Base-by-base conservation (phyloP, 2,329 filamentous ascomycete species). In the Pestalotiopsis sp. region DNA sequence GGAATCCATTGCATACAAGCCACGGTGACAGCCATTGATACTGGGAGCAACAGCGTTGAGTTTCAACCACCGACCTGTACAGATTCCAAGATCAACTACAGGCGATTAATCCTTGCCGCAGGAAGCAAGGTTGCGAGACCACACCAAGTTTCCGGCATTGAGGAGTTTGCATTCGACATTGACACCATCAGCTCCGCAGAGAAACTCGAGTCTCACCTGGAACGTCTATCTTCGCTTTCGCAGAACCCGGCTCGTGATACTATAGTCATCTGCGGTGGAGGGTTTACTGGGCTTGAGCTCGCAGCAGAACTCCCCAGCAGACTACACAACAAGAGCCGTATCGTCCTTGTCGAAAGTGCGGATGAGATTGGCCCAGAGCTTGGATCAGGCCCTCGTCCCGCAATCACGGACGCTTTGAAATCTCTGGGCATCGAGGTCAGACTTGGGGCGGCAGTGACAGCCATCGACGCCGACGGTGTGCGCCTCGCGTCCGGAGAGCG, bases 221-320 rank as follows among this genome's bases (percentile, higher is more conserved):
- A 75, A 5, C 64, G 31, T 2, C 75, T 81, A 1, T 41, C 70
- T 0, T 73, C 66, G 0, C 68, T 74, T 7, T 75, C 77, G 0
- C 14, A 68, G 2, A 77, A 70, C 60, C 17, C 70, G 4, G 73
- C 72, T 0, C 78, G 79, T 23, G 68, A 80, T 52, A 82, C 80
- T 1, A 69, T 82, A 13, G 74, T 82, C 1, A 71, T 83, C 1
- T 77, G 76, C 61, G 78, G 77, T 14, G 77, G 61, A 3, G 75
- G 77, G 1, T 80, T 83, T 70, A 81, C 79, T 2, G 80, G 81
- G 4, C 76, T 80, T 2, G 77, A 78, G 56, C 61, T 78, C 0
- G 74, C 76, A 0, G 65, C 77, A 0, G 79, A 81, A 58, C 67
- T 82, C 0, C 77, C 79, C 0, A 63, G 60, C 1, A 75, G 80